phyloP scores from a whole-genome alignment of 768 basidiomycete species.

The Boletellus ananiceps region DNA sequence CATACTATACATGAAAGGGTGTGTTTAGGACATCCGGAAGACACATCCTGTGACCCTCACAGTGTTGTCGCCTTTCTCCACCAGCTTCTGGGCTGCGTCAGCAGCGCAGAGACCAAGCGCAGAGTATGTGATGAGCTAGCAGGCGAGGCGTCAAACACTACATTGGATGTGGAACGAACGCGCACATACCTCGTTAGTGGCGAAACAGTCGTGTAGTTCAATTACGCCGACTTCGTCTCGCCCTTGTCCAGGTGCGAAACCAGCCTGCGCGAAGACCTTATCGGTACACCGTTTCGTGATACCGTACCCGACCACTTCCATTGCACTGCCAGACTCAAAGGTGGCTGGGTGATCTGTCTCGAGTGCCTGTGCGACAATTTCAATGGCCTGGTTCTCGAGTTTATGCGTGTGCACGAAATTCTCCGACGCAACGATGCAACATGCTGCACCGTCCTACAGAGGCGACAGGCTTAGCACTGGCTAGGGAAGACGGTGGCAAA shows the following conservation, averaged over 20 bases:
- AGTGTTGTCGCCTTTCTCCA: slow-evolving; percentile 75
- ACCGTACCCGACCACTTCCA: slow-evolving; percentile 77
- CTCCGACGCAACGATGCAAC: slow-evolving; percentile 75
- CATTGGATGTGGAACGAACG: background rate
- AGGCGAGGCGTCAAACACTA: background rate
- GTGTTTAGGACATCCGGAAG: background rate
- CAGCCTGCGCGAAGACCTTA: slow-evolving; percentile 66
- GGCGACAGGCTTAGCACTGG: background rate
- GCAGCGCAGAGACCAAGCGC: slow-evolving; percentile 67
- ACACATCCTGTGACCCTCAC: slow-evolving; percentile 35
- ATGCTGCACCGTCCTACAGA: slow-evolving; percentile 65
- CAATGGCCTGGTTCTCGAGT: slow-evolving; percentile 84
- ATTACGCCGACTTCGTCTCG: slow-evolving; percentile 77
- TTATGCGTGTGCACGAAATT: slow-evolving; percentile 66
- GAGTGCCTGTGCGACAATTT: slow-evolving; percentile 64
- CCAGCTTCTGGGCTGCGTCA: slow-evolving; percentile 68
- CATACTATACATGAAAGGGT: slow-evolving; percentile 46
- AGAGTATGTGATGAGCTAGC: slow-evolving; percentile 73
- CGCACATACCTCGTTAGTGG: slow-evolving; percentile 64
- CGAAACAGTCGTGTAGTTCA: slow-evolving; percentile 85
- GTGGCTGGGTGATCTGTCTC: slow-evolving; percentile 62
- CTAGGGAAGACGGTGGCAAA: background rate
- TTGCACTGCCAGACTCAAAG: slow-evolving; percentile 64
- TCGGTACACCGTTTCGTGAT: slow-evolving; percentile 72
- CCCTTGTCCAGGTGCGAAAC: slow-evolving; percentile 56